phyloP scores from a whole-genome alignment of 768 basidiomycete genomes.

The Botryobasidium botryosum region DNA sequence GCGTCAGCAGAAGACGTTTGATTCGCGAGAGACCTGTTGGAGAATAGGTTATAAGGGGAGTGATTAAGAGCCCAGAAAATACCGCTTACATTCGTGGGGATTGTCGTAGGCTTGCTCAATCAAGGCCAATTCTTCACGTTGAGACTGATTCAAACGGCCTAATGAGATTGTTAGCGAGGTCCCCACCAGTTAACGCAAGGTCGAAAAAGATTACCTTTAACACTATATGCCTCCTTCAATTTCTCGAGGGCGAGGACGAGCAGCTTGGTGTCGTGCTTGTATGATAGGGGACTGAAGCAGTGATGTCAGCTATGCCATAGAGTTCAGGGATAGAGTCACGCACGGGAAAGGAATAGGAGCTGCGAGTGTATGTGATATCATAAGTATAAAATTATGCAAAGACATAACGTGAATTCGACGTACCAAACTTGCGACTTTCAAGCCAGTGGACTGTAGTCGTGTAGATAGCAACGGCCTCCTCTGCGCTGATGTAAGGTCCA shows the following conservation, averaged over 20 bases:
- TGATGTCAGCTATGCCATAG: not conserved
- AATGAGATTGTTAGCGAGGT: not conserved
- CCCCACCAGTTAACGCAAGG: too few species aligned
- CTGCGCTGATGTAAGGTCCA: constrained; percentile 96
- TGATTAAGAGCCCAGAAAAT: not conserved
- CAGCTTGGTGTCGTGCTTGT: constrained; percentile 98
- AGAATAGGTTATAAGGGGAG: constrained; percentile 4
- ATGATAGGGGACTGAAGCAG: constrained; percentile 61
- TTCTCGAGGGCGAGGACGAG: constrained; percentile 94
- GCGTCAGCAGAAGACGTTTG: constrained; percentile 90
- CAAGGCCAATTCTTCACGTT: constrained; percentile 91
- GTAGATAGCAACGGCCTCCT: constrained; percentile 97
- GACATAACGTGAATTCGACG: not conserved
- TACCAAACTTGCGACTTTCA: constrained; percentile 77
- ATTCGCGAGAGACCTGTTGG: constrained; percentile 71
- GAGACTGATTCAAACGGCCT: constrained; percentile 92
- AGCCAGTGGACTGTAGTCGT: constrained; percentile 98
- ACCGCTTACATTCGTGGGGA: constrained; percentile 75
- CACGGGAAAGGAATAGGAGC: constrained; percentile 97
- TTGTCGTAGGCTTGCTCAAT: constrained; percentile 99
- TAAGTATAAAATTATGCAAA: too few species aligned
- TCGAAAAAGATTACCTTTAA: too few species aligned
- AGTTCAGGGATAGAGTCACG: constrained; percentile 16
- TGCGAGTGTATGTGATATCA: not conserved
- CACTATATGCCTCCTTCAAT: constrained; percentile 95